Conservation (phyloP, 805 yeast species). For the Candida argentea region DNA sequence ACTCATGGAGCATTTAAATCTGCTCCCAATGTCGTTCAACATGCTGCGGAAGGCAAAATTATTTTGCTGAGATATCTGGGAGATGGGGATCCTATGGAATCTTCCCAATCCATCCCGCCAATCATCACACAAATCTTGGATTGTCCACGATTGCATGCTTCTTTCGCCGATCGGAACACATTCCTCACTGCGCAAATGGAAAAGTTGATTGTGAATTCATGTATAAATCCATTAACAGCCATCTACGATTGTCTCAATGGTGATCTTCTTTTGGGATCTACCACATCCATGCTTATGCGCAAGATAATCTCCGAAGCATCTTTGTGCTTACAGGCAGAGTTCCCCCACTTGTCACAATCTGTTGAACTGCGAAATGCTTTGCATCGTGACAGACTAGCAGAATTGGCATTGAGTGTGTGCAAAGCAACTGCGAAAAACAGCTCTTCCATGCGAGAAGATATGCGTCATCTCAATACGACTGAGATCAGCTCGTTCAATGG, state of each 20-base stretch:
- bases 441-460: constrained; percentile 67
- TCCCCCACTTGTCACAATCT: constrained; percentile 12
- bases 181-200: constrained; percentile 51
- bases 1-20: constrained; percentile 71
- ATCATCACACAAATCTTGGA: constrained; percentile 4
- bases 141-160: constrained; percentile 16
- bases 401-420: constrained; percentile 23
- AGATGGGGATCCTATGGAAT: neutral
- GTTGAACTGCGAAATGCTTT: constrained; percentile 22
- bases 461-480: constrained; percentile 42
- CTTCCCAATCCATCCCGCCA: neutral
- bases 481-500: constrained; percentile 86
- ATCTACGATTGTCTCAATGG: constrained; percentile 72
- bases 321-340: constrained; percentile 28
- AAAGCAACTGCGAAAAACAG: constrained; percentile 43
- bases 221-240: constrained; percentile 79
- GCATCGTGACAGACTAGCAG: constrained; percentile 21
- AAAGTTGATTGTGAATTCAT: constrained; percentile 71
- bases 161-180: constrained; percentile 27
- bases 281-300: constrained; percentile 23
- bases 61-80: constrained; percentile 34
- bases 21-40: constrained; percentile 25
- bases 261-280: constrained; percentile 40
- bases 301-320: constrained; percentile 37
- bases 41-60: constrained; percentile 66